Percentiles rank a stretch among this genome's conserved stretches.
Evolutionary conservation across 2,329 filamentous ascomycete species (phyloP).

Genomic region (Diaporthe citriasiana): DNA sequence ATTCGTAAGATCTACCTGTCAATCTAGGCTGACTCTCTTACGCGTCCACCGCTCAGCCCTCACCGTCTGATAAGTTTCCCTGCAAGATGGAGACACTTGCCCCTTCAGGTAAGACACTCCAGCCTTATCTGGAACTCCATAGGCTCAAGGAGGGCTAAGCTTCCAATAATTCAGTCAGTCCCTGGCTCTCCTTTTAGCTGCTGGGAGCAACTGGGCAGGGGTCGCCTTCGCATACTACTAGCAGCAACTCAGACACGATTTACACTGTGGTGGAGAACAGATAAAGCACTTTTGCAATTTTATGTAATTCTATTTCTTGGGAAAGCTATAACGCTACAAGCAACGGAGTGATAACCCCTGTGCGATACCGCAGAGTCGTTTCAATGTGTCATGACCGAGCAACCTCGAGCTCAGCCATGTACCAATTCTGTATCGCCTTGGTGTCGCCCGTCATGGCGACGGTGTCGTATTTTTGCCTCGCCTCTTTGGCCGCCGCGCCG

Average conservation of each 20-base stretch:
- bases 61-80: conserved; percentile 24
- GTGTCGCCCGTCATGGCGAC: conserved; percentile 61
- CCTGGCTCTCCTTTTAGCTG: not conserved
- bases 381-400: conserved; percentile 51
- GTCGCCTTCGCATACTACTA: not conserved
- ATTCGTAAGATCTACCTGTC: conserved; percentile 8
- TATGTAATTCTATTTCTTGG: conserved; percentile 23
- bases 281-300: conserved; percentile 15
- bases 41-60: not conserved
- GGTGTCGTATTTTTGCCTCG: conserved; percentile 56
- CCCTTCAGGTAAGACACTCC: conserved; percentile 6
- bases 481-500: conserved; percentile 57
- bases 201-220: not conserved
- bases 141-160: not conserved
- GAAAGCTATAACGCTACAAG: not conserved
- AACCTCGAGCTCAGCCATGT: conserved; percentile 56
- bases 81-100: conserved; percentile 12
- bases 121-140: not conserved
- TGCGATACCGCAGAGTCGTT: not conserved
- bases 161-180: not conserved
- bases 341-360: not conserved
- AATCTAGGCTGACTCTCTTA: not conserved
- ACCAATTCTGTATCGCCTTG: conserved; percentile 65
- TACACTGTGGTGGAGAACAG: not conserved
- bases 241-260: not conserved